Conservation (phyloP, 2,329 filamentous ascomycete species). For the Hymenoscyphus fraxineus region DNA sequence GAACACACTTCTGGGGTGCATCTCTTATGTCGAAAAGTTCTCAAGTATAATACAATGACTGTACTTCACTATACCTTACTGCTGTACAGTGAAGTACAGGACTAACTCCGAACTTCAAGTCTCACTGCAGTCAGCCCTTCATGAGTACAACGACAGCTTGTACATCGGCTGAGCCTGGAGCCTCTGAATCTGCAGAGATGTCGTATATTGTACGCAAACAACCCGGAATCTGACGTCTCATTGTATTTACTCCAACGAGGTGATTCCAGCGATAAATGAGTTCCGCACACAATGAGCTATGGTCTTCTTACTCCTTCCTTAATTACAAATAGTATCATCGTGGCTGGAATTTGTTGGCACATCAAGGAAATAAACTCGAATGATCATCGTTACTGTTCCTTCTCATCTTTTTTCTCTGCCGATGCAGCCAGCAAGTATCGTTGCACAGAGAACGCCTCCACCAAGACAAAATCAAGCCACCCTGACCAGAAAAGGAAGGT, state of each 20-base stretch:
- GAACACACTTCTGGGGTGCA: background rate
- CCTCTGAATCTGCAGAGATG: background rate
- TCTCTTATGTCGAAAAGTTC: background rate
- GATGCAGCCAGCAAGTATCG: background rate
- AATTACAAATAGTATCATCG: background rate
- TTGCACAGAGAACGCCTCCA: background rate
- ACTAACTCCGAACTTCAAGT: background rate
- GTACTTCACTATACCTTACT: no score
- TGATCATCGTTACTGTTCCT: background rate
- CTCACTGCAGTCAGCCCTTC: background rate
- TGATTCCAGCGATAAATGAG: background rate
- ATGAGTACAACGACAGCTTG: background rate
- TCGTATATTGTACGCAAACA: background rate
- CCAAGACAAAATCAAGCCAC: background rate
- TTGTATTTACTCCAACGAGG: background rate
- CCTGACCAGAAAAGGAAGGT: background rate
- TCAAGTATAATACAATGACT: background rate
- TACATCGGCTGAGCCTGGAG: background rate
- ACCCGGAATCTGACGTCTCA: background rate
- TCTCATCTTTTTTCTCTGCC: background rate
- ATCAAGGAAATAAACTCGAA: background rate
- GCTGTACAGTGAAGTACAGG: background rate
- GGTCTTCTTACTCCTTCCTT: background rate
- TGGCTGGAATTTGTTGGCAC: background rate
- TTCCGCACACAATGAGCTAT: background rate